These are phyloP conservation scores for Picea glauca DNA, from an alignment of 75 land plant genomes.

Conservation along the genomic window DNA sequence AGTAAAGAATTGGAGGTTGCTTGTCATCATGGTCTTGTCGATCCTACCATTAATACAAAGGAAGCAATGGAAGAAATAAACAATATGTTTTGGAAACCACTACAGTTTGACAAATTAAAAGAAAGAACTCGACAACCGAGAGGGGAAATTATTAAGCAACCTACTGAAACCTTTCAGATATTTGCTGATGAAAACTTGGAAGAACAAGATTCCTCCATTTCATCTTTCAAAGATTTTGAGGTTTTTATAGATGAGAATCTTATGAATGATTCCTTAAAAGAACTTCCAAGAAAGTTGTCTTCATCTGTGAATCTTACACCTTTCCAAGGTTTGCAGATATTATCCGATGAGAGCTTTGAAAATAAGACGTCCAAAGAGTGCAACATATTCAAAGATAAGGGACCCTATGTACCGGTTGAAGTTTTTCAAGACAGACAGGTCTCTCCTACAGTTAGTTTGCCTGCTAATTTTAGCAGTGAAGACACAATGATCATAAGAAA, in stretches of 20 bases:
- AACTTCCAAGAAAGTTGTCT: background rate
- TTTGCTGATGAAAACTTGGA: slow-evolving; percentile 42
- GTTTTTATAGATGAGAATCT: slow-evolving; percentile 31
- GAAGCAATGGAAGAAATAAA: slow-evolving; percentile 81
- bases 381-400: slow-evolving; percentile 12
- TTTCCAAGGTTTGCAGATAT: slow-evolving; percentile 11
- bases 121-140: background rate
- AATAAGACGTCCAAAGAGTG: slow-evolving; percentile 11
- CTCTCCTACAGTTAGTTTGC: background rate
- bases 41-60: slow-evolving; percentile 73
- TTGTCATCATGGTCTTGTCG: slow-evolving; percentile 71
- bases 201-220: background rate
- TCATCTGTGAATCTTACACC: background rate
- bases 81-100: slow-evolving; percentile 71
- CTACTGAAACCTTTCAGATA: slow-evolving; percentile 24
- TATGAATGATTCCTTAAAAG: background rate
- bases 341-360: slow-evolving; percentile 1
- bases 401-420: slow-evolving; percentile 1
- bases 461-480: slow-evolving; percentile 22
- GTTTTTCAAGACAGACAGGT: slow-evolving; percentile 1
- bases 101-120: slow-evolving; percentile 30
- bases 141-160: background rate
- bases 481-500: slow-evolving; percentile 45
- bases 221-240: background rate
- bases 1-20: slow-evolving; percentile 45